Conservation (phyloP, 768 basidiomycete species). For the Pleurotus giganteus region DNA sequence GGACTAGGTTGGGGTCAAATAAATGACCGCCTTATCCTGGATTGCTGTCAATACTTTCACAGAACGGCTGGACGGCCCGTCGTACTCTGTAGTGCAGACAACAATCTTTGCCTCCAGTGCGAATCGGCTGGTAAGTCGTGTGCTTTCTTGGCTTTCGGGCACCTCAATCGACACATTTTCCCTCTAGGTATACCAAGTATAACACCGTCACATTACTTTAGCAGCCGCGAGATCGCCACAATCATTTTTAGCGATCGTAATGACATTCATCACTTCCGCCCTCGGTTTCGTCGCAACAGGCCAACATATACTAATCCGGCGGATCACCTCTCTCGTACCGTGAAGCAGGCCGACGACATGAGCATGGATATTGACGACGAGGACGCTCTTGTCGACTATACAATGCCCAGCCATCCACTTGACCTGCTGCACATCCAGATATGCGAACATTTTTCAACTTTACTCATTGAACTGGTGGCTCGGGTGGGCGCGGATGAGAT, state of each 20-base stretch:
- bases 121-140: conserved; percentile 40
- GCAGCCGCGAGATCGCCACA: conserved; percentile 53
- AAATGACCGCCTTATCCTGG: conserved; percentile 73
- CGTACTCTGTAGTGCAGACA: conserved; percentile 68
- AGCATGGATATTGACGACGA: conserved; percentile 68
- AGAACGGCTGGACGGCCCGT: conserved; percentile 41
- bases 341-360: conserved; percentile 32
- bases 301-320: conserved; percentile 4
- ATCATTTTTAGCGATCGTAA: conserved; percentile 40
- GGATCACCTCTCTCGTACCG: background rate
- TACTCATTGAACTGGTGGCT: conserved; percentile 57
- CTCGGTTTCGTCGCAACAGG: conserved; percentile 7
- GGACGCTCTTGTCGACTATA: conserved; percentile 26
- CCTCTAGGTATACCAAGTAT: conserved; percentile 34
- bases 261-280: conserved; percentile 35
- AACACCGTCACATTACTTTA: conserved; percentile 35
- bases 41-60: conserved; percentile 68
- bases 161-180: background rate
- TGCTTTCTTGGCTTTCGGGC: background rate
- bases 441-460: conserved; percentile 62
- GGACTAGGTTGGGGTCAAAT: conserved; percentile 31
- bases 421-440: conserved; percentile 68
- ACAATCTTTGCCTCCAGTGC: conserved; percentile 57
- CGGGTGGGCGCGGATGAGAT: conserved; percentile 52
- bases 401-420: conserved; percentile 53